Percentiles rank a stretch among this genome's conserved stretches.
These are phyloP conservation scores for Boletus semigastroideus DNA, from an alignment of 1,284 basidiomycete genomes.

Conservation along the genomic window DNA sequence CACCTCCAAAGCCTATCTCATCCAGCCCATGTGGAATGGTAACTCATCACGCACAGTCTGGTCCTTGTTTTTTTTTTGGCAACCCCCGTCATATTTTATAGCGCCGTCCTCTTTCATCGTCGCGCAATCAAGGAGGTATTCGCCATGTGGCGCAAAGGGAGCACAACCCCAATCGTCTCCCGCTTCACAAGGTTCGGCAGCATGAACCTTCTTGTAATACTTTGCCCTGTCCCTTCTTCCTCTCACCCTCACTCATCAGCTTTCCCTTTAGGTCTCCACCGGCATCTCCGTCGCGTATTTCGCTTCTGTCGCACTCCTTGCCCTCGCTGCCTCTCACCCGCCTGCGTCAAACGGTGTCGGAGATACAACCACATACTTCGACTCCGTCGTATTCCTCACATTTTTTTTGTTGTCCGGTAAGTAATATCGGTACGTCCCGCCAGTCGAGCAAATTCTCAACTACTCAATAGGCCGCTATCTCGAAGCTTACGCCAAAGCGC, in stretches of 20 bases:
- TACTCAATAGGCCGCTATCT: slow-evolving; percentile 51
- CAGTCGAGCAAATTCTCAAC: neutral
- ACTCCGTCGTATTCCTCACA: slow-evolving; percentile 76
- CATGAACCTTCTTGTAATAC: slow-evolving; percentile 74
- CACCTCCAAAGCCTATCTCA: slow-evolving; percentile 50
- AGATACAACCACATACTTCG: slow-evolving; percentile 75
- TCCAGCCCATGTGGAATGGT: slow-evolving; percentile 62
- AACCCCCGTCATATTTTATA: slow-evolving; percentile 72
- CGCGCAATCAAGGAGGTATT: slow-evolving; percentile 56
- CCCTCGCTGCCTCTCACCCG: slow-evolving; percentile 50
- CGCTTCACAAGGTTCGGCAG: slow-evolving; percentile 75
- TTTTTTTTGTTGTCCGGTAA: slow-evolving; percentile 77
- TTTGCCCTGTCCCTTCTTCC: neutral
- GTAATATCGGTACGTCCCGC: slow-evolving; percentile 7
- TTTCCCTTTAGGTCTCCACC: slow-evolving; percentile 50
- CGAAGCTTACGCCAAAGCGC: slow-evolving; percentile 64
- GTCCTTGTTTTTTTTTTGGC: slow-evolving; percentile 63
- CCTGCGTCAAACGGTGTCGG: slow-evolving; percentile 40
- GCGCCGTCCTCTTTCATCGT: slow-evolving; percentile 57
- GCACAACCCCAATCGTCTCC: slow-evolving; percentile 49
- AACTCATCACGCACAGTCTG: slow-evolving; percentile 58
- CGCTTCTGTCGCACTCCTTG: slow-evolving; percentile 70
- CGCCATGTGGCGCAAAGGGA: slow-evolving; percentile 56
- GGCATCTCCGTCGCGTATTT: slow-evolving; percentile 78
- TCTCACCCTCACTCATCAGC: neutral